phyloP scores from a whole-genome alignment of 805 yeast genomes.

The Zygoascus biomembranicola region DNA sequence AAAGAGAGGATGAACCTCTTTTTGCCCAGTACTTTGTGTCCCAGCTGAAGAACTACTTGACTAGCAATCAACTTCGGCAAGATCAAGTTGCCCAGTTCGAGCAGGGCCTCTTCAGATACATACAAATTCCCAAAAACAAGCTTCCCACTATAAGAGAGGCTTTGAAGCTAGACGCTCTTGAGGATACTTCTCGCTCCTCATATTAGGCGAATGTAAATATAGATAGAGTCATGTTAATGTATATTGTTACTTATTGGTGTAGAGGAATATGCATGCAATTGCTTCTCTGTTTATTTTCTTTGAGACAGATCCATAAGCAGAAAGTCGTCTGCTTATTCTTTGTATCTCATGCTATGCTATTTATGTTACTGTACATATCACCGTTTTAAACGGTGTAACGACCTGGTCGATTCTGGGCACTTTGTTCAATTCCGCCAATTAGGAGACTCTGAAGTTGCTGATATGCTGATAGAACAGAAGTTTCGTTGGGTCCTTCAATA shows the following conservation, averaged over 20 bases:
- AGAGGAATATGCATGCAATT: too few relatives aligned
- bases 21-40: conserved; percentile 4
- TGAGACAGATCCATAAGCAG: too few relatives aligned
- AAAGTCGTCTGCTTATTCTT: too few relatives aligned
- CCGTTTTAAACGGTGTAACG: conserved; percentile 21
- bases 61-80: neutral
- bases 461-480: conserved; percentile 52
- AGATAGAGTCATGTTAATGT: neutral
- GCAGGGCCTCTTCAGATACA: neutral
- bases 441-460: conserved; percentile 46
- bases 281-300: too few relatives aligned
- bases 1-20: neutral
- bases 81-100: neutral
- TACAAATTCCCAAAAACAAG: neutral
- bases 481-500: conserved; percentile 65
- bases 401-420: conserved; percentile 34
- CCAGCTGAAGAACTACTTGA: neutral
- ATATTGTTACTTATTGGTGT: neutral
- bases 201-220: neutral
- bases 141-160: neutral
- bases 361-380: conserved; percentile 13
- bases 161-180: neutral
- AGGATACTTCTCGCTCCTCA: neutral
- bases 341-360: too few relatives aligned
- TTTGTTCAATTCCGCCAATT: conserved; percentile 47